Evolutionary conservation across 2,329 filamentous ascomycete genomes (phyloP).

Genomic region (Fusarium sp.): DNA sequence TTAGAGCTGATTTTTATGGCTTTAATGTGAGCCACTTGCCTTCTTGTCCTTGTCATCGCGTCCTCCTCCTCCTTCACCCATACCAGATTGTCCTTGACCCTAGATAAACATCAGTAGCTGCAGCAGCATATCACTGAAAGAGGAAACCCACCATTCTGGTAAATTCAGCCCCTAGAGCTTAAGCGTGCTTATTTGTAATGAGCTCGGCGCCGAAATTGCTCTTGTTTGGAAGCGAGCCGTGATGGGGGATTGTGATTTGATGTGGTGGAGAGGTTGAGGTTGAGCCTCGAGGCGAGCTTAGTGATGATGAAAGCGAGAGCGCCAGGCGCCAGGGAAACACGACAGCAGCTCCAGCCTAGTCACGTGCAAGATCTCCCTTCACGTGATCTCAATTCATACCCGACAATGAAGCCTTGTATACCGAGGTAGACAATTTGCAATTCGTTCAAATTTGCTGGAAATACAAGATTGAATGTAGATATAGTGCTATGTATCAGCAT

Average conservation of each 20-base stretch:
- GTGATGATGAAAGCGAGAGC: constrained; percentile 48
- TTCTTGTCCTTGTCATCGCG: constrained; percentile 95
- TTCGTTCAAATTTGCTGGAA: too few relatives aligned
- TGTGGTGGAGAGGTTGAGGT: constrained; percentile 39
- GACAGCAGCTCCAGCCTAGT: constrained; percentile 49
- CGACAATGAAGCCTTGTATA: too few relatives aligned
- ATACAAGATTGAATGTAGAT: too few relatives aligned
- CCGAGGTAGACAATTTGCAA: too few relatives aligned
- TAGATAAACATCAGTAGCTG: constrained; percentile 49
- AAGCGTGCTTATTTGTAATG: constrained; percentile 14
- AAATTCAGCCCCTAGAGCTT: constrained; percentile 45
- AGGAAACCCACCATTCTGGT: constrained; percentile 50
- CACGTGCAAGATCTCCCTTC: constrained; percentile 43
- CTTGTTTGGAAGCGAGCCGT: constrained; percentile 17
- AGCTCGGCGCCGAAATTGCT: constrained; percentile 4
- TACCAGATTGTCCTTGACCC: constrained; percentile 88
- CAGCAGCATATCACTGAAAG: not conserved
- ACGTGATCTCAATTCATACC: constrained; percentile 26
- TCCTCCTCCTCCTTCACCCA: constrained; percentile 86
- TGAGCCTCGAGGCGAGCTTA: constrained; percentile 43
- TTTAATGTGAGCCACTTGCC: constrained; percentile 57
- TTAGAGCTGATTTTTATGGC: constrained; percentile 26
- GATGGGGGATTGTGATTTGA: constrained; percentile 37
- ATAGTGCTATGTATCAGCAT: too few relatives aligned
- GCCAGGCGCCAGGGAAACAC: constrained; percentile 58